These are phyloP conservation scores for Pythium phragmitis DNA, from an alignment of 352 stramenopile genomes.

Conservation along the genomic window DNA sequence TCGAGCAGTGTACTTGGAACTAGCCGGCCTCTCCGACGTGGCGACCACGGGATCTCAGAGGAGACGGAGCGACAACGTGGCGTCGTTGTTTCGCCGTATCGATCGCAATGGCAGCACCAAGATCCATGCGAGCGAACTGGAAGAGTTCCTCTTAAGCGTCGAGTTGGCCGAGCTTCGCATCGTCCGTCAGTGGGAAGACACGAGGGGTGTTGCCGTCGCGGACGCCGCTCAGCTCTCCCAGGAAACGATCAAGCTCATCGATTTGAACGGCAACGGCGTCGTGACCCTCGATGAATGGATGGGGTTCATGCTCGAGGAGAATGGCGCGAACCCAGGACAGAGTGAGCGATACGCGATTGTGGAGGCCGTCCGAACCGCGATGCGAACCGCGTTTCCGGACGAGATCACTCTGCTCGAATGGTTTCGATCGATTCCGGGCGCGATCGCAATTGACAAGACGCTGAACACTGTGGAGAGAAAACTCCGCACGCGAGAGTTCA, in stretches of 20 bases:
- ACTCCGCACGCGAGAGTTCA: slow-evolving; percentile 58
- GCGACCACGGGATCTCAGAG: not conserved
- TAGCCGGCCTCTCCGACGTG: not conserved
- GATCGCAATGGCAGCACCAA: slow-evolving; percentile 54
- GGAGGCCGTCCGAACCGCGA: slow-evolving; percentile 26
- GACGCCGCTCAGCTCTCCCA: slow-evolving; percentile 25
- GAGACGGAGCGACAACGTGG: slow-evolving; percentile 25
- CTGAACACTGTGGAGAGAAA: slow-evolving; percentile 30
- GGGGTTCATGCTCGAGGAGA: slow-evolving; percentile 29
- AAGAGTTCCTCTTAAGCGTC: slow-evolving; percentile 35
- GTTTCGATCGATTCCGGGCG: slow-evolving; percentile 48
- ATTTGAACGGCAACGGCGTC: slow-evolving; percentile 56
- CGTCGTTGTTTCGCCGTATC: slow-evolving; percentile 44
- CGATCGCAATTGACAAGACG: slow-evolving; percentile 21
- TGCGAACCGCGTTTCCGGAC: slow-evolving; percentile 22
- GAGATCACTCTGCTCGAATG: slow-evolving; percentile 34
- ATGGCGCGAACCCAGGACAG: not conserved
- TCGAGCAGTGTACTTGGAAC: slow-evolving; percentile 8
- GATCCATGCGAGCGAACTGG: slow-evolving; percentile 51
- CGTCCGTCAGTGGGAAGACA: slow-evolving; percentile 1
- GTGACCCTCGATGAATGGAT: slow-evolving; percentile 56
- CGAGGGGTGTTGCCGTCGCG: not conserved
- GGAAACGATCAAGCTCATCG: slow-evolving; percentile 41
- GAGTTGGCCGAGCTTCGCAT: slow-evolving; percentile 23
- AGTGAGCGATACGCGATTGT: slow-evolving; percentile 25